phyloP scores from a whole-genome alignment of 169 alveolate species.

The Plasmodium relictum region DNA sequence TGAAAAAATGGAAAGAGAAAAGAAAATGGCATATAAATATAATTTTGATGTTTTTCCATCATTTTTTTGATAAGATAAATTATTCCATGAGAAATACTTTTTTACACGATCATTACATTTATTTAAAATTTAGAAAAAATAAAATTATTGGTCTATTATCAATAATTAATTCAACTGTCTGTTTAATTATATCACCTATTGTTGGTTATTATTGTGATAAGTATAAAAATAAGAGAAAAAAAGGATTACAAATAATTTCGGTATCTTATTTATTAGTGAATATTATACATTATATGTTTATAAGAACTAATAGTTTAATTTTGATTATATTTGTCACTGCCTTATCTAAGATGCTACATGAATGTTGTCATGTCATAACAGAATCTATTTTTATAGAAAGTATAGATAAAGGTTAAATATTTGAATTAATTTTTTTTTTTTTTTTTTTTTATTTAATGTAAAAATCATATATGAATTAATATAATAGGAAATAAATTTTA shows the following conservation, averaged over 20 bases:
- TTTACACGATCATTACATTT: constrained; percentile 59
- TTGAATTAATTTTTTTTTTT: not conserved
- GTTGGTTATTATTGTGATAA: constrained; percentile 70
- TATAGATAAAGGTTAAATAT: constrained; percentile 46
- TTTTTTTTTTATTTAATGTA: not conserved
- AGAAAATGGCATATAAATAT: constrained; percentile 72
- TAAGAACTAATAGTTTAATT: constrained; percentile 41
- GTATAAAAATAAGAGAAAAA: constrained; percentile 50
- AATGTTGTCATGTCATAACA: constrained; percentile 62
- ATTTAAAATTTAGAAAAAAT: constrained; percentile 49
- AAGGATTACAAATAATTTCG: constrained; percentile 26
- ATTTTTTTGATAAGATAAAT: constrained; percentile 57
- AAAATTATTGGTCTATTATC: constrained; percentile 57
- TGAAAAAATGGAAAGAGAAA: constrained; percentile 74
- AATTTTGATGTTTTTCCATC: constrained; percentile 61
- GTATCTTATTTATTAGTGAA: constrained; percentile 43
- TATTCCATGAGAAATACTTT: constrained; percentile 72
- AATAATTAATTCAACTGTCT: constrained; percentile 55
- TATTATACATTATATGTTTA: constrained; percentile 66
- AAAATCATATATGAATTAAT: not conserved
- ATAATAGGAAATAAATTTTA: not conserved
- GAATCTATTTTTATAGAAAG: constrained; percentile 74
- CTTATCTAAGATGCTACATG: constrained; percentile 59
- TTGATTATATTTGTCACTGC: constrained; percentile 59
- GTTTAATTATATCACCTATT: constrained; percentile 57